Conservation (phyloP, 1,139 yeast genomes). For the Diutina rugosa region DNA sequence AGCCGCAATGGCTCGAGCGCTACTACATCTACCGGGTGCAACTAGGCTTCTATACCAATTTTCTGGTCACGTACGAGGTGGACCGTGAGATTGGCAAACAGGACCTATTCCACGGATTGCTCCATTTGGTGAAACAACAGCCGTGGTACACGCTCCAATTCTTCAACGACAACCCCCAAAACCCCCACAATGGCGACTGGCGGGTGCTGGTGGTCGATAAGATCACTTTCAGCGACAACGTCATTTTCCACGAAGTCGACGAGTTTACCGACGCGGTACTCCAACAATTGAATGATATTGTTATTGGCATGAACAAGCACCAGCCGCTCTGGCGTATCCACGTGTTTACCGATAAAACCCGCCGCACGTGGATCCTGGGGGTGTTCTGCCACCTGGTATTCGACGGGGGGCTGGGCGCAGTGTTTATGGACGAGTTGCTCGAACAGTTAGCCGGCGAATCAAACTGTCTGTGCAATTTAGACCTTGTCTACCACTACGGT, state of each 20-base stretch:
- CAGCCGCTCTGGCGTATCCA: not conserved
- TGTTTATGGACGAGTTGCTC: not conserved
- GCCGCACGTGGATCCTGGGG: not conserved
- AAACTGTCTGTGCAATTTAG: not conserved
- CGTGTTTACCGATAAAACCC: not conserved
- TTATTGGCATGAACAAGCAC: not conserved
- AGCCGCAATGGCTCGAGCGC: not conserved
- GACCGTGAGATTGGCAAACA: not conserved
- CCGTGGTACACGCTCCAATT: not conserved
- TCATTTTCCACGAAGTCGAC: not conserved
- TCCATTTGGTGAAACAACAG: not conserved
- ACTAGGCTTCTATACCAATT: not conserved
- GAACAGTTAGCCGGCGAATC: not conserved
- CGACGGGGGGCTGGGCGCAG: not conserved
- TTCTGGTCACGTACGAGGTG: not conserved
- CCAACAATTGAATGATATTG: not conserved
- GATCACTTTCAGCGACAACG: not conserved
- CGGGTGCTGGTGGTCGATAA: constrained; percentile 1
- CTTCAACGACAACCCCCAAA: not conserved
- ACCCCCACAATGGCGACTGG: not conserved
- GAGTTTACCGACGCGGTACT: not conserved
- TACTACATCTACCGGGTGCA: not conserved
- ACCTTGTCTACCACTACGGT: not conserved
- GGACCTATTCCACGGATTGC: constrained; percentile 1
- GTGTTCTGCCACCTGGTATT: not conserved